Evolutionary conservation across 2,329 filamentous ascomycete genomes (phyloP).

Genomic region (Penicillium brasilianum): DNA sequence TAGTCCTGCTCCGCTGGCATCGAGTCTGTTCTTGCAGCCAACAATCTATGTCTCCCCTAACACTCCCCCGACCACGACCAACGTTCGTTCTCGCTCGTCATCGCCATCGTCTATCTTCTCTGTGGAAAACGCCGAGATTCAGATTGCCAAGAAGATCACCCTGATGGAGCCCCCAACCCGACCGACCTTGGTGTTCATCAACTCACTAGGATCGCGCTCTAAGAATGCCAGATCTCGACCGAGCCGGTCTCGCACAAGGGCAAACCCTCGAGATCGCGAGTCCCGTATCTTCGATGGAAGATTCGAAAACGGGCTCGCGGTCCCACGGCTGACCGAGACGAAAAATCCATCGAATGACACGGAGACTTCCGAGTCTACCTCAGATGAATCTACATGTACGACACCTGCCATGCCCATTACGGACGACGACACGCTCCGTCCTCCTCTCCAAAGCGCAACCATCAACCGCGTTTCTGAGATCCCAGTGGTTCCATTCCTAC

Average conservation of each 20-base stretch:
- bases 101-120: conserved; percentile 38
- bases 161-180: conserved; percentile 38
- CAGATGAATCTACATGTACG: conserved; percentile 8
- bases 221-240: conserved; percentile 21
- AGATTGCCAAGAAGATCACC: conserved; percentile 41
- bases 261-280: conserved; percentile 21
- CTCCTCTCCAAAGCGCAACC: conserved; percentile 21
- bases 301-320: conserved; percentile 20
- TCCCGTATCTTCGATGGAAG: conserved; percentile 23
- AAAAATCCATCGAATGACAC: conserved; percentile 13
- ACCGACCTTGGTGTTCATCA: conserved; percentile 42
- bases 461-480: conserved; percentile 35
- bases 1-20: conserved; percentile 32
- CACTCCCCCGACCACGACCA: conserved; percentile 21
- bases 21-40: conserved; percentile 38
- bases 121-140: conserved; percentile 40
- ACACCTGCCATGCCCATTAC: conserved; percentile 5
- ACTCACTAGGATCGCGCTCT: conserved; percentile 28
- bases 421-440: conserved; percentile 5
- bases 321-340: conserved; percentile 17
- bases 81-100: conserved; percentile 31
- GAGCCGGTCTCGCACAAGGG: conserved; percentile 18
- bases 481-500: conserved; percentile 27
- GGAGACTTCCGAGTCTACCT: background rate
- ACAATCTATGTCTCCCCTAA: conserved; percentile 37